phyloP scores from a whole-genome alignment of 2,329 filamentous ascomycete species.

The Grosmannia huntii region DNA sequence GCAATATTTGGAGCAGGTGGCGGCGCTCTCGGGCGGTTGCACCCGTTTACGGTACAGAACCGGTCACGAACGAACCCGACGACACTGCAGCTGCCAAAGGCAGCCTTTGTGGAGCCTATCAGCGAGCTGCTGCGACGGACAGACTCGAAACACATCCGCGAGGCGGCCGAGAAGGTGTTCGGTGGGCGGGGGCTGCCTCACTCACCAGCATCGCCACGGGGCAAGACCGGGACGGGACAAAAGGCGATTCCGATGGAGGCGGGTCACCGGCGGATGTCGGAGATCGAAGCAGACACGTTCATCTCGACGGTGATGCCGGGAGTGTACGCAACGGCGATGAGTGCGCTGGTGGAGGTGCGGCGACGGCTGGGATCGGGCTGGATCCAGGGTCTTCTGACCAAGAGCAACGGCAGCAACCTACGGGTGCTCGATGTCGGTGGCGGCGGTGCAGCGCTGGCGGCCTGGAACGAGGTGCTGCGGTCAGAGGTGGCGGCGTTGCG shows the following conservation, averaged over 20 bases:
- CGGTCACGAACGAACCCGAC: conserved; percentile 60
- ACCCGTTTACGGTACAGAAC: conserved; percentile 63
- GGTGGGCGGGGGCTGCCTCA: conserved; percentile 66
- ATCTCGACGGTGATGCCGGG: conserved; percentile 57
- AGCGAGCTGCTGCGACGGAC: conserved; percentile 52
- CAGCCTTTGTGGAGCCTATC: conserved; percentile 58
- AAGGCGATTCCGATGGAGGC: conserved; percentile 52
- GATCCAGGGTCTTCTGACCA: conserved; percentile 50
- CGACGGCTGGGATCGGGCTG: conserved; percentile 59
- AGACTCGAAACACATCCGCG: conserved; percentile 60
- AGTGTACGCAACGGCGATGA: conserved; percentile 55
- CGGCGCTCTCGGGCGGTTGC: conserved; percentile 27
- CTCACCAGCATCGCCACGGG: conserved; percentile 56
- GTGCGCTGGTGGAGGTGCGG: conserved; percentile 58
- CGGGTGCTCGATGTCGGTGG: conserved; percentile 63
- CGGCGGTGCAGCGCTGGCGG: conserved; percentile 59
- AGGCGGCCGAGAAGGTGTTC: conserved; percentile 60
- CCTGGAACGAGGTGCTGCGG: conserved; percentile 64
- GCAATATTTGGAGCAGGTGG: not conserved
- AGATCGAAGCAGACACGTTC: conserved; percentile 65
- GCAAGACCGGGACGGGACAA: conserved; percentile 40
- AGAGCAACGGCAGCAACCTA: conserved; percentile 42
- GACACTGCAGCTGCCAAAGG: conserved; percentile 62
- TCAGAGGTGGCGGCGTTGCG: conserved; percentile 69
- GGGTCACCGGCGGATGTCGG: conserved; percentile 52